A percentile compares a stretch with the other conserved stretches of the same genome.
Evolutionary conservation across 2,329 filamentous ascomycete species (phyloP).

Genomic region (Fusarium xyrophilum): DNA sequence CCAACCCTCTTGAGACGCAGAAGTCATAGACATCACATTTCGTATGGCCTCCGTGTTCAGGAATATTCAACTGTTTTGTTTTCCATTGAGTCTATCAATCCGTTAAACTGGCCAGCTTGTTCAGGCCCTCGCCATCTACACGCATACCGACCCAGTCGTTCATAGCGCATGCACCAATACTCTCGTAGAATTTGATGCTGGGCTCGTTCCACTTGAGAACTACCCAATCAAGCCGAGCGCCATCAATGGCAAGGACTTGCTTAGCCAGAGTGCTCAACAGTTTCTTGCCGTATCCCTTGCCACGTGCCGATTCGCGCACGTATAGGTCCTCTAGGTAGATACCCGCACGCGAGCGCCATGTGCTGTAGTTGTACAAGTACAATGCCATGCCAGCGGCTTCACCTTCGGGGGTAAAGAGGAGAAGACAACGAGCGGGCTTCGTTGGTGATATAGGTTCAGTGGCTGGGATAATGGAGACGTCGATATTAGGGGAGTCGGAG

Average conservation of each 20-base stretch:
- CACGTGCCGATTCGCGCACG: slow-evolving; percentile 73
- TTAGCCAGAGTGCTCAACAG: slow-evolving; percentile 79
- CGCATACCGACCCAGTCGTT: slow-evolving; percentile 78
- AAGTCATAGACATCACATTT: neutral
- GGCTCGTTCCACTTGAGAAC: slow-evolving; percentile 94
- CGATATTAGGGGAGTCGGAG: slow-evolving; percentile 54
- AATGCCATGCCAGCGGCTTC: slow-evolving; percentile 77
- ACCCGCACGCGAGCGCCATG: slow-evolving; percentile 85
- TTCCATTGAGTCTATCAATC: slow-evolving; percentile 34
- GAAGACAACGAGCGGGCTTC: slow-evolving; percentile 76
- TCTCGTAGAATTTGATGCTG: slow-evolving; percentile 85
- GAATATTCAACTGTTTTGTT: neutral
- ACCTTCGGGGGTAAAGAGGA: slow-evolving; percentile 63
- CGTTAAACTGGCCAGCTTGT: slow-evolving; percentile 61
- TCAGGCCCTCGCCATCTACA: slow-evolving; percentile 71
- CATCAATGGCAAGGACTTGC: slow-evolving; percentile 75
- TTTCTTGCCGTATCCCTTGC: slow-evolving; percentile 79
- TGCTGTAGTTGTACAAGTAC: slow-evolving; percentile 96
- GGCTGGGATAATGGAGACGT: slow-evolving; percentile 47
- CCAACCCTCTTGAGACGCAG: neutral
- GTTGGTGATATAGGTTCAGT: slow-evolving; percentile 62
- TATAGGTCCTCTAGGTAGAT: slow-evolving; percentile 96
- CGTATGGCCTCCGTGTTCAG: neutral
- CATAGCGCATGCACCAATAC: slow-evolving; percentile 71
- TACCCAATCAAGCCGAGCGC: slow-evolving; percentile 84